Percentiles rank a stretch among this genome's conserved stretches.
Evolutionary conservation across 208 protist genomes (phyloP).

Genomic region (Leishmania mexicana): DNA sequence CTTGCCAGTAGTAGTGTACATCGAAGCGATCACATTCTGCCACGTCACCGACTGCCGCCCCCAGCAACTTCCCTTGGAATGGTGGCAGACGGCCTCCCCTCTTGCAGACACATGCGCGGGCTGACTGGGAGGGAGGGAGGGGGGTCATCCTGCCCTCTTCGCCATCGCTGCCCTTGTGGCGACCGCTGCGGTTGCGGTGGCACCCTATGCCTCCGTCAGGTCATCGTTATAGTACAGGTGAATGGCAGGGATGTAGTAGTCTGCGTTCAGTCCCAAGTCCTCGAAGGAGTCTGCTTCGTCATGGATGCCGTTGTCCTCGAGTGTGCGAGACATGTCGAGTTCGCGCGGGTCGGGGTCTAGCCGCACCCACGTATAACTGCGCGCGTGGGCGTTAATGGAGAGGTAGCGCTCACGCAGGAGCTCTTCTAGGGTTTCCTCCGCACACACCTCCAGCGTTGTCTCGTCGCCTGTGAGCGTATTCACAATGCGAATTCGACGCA

Average conservation of each 20-base stretch:
- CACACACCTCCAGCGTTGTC: constrained; percentile 91
- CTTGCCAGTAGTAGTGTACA: constrained; percentile 7
- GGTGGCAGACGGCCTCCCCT: neutral
- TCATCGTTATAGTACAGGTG: constrained; percentile 96
- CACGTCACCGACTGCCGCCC: neutral
- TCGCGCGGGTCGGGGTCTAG: constrained; percentile 72
- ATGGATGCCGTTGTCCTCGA: constrained; percentile 89
- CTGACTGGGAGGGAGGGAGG: neutral
- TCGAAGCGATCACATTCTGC: constrained; percentile 8
- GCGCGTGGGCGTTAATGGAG: constrained; percentile 89
- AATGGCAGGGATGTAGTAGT: constrained; percentile 93
- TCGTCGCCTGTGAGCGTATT: constrained; percentile 92
- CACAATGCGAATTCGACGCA: constrained; percentile 88
- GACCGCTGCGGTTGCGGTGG: neutral
- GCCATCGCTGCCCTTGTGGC: neutral
- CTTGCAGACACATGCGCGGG: neutral
- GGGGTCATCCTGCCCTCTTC: neutral
- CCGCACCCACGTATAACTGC: constrained; percentile 94
- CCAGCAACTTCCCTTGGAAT: neutral
- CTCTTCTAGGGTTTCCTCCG: constrained; percentile 91
- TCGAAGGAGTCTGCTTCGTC: constrained; percentile 93
- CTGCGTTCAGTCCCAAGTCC: constrained; percentile 85
- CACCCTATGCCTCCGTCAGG: constrained; percentile 75
- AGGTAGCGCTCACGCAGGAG: constrained; percentile 91
- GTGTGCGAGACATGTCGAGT: constrained; percentile 89